Evolutionary conservation across 345 rosid genomes (phyloP), one percentile per base, ranked within the genome.

Genomic region (Lumnitzera racemosa): DNA sequence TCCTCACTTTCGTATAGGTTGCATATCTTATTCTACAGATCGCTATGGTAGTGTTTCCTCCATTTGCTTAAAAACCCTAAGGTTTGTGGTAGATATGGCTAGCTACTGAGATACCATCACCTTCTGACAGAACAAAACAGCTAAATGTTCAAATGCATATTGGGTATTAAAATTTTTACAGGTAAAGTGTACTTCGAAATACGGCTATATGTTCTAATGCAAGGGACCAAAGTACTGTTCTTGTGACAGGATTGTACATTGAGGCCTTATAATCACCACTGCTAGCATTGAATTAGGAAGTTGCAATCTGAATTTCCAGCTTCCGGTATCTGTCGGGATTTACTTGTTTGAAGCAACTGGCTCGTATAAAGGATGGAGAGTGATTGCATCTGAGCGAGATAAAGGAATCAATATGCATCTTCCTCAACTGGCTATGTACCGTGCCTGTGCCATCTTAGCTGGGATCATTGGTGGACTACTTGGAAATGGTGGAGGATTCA

Each of bases 401-500:
- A 59, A 64, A 36, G 67, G 59, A 43, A 61, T 54, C 6, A 53
- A 57, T 47, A 73, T 67, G 73, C 41, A 13, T 43, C 27, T 55
- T 11, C 43, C 5, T 1, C 70, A 71, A 47, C 64, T 76, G 1
- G 29, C 55, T 50, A 10, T 56, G 8, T 73, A 67, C 51, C 63
- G 61, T 20, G 57, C 47, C n/a, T 61, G 47, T n/a, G 80, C 70
- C n/a, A 10, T 71, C 3, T 20, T 71, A 41, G 80, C 80, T 10
- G 74, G 78, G 23, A 20, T 70, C 8, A 62, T 72, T 25, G 80
- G 80, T 13, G 80, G 80, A 24, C 47, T 70, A 65, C 78, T 79
- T 14, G 80, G 80, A 31, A 46, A 73, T 4, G 83, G 78, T 1
- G 78, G 83, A 13, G 78, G 83, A n/a, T 79, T 79, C 46, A 61